These are phyloP conservation scores for Arthrobotrys megalospora DNA, from an alignment of 2,329 filamentous ascomycete species.

Conservation along the genomic window DNA sequence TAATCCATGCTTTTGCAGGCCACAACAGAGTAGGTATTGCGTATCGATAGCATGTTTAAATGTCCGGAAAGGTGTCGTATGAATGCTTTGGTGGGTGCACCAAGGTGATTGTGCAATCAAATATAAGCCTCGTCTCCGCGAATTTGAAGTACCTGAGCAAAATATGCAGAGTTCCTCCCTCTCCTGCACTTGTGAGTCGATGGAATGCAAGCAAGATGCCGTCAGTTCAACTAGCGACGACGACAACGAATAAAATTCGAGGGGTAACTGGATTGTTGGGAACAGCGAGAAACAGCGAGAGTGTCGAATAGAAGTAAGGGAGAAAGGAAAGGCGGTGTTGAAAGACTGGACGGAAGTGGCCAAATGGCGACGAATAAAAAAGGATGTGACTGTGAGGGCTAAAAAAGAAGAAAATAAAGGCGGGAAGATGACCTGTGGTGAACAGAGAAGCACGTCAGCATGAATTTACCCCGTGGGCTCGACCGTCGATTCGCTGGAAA, in stretches of 20 bases:
- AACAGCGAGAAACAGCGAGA: slow-evolving; percentile 52
- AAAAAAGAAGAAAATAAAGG: slow-evolving; percentile 45
- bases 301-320: slow-evolving; percentile 37
- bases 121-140: slow-evolving; percentile 23
- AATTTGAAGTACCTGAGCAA: slow-evolving; percentile 11
- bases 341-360: slow-evolving; percentile 35
- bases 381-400: slow-evolving; percentile 40
- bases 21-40: slow-evolving; percentile 11
- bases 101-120: slow-evolving; percentile 22
- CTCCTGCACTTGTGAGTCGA: slow-evolving; percentile 40
- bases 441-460: slow-evolving; percentile 57
- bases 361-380: slow-evolving; percentile 40
- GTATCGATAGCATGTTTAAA: slow-evolving; percentile 34
- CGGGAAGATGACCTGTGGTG: slow-evolving; percentile 39
- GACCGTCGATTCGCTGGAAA: slow-evolving; percentile 7
- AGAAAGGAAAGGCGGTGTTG: slow-evolving; percentile 42
- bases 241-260: slow-evolving; percentile 49
- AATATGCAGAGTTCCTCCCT: slow-evolving; percentile 17
- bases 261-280: slow-evolving; percentile 33
- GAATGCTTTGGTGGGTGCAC: not conserved
- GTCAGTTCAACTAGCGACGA: slow-evolving; percentile 29
- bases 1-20: slow-evolving; percentile 25
- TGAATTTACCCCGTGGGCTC: slow-evolving; percentile 24
- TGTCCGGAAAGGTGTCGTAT: not conserved
- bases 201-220: slow-evolving; percentile 39